phyloP scores from a whole-genome alignment of 1,284 basidiomycete species.

The Hypsizygus ulmarius region DNA sequence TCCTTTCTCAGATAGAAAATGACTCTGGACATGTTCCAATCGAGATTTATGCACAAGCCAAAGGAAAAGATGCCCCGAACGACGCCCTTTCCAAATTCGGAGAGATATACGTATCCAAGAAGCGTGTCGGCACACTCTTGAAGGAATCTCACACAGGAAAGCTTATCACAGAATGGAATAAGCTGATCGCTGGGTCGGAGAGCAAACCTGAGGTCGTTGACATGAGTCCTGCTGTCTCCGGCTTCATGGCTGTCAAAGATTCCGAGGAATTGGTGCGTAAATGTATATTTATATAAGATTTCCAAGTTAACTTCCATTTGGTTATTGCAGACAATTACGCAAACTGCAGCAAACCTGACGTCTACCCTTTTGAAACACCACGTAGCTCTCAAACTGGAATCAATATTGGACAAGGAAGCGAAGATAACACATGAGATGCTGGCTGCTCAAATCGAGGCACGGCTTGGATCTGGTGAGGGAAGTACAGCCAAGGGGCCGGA shows the following conservation, averaged over 20 bases:
- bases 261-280: constrained; percentile 81
- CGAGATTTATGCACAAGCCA: constrained; percentile 69
- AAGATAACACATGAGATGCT: constrained; percentile 89
- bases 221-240: constrained; percentile 72
- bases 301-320: constrained; percentile 15
- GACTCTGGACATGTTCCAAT: constrained; percentile 53
- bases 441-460: constrained; percentile 79
- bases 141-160: constrained; percentile 84
- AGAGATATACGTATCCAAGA: constrained; percentile 51
- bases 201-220: constrained; percentile 76
- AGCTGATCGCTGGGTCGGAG: constrained; percentile 48
- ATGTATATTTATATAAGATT: background rate
- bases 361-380: constrained; percentile 86
- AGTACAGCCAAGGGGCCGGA: constrained; percentile 75
- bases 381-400: constrained; percentile 86
- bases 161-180: constrained; percentile 78
- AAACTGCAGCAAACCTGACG: constrained; percentile 76
- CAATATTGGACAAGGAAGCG: constrained; percentile 88
- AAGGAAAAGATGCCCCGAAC: constrained; percentile 69
- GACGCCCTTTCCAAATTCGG: constrained; percentile 67
- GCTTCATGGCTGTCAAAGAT: constrained; percentile 86
- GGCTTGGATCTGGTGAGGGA: constrained; percentile 83
- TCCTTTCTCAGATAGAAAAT: constrained; percentile 67
- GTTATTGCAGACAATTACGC: constrained; percentile 64
- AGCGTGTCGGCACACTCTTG: constrained; percentile 64